Percentiles rank a stretch among this genome's conserved stretches.
These are phyloP conservation scores for Suzukiozyma palmioleophila DNA, from an alignment of 1,139 yeast species.

Conservation along the genomic window DNA sequence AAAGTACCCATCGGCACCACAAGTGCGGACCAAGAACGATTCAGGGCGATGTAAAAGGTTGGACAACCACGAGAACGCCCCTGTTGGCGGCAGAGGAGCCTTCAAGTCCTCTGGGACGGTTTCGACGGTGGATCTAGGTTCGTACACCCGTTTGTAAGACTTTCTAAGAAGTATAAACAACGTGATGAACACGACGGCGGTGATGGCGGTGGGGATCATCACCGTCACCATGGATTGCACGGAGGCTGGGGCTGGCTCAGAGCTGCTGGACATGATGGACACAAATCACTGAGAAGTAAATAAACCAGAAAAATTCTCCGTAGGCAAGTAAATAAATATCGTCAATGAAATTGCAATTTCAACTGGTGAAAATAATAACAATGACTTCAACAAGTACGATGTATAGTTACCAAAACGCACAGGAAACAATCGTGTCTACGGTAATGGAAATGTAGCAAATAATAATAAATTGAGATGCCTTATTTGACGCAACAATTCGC, in stretches of 20 bases:
- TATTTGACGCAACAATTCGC: too few species aligned
- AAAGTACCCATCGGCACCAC: conserved; percentile 87
- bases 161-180: conserved; percentile 65
- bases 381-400: too few species aligned
- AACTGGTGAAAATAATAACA: too few species aligned
- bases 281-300: too few species aligned
- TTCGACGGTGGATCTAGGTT: conserved; percentile 62
- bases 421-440: too few species aligned
- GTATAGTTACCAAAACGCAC: too few species aligned
- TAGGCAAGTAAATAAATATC: too few species aligned
- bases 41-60: conserved; percentile 54
- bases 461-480: too few species aligned
- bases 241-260: conserved; percentile 15
- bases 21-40: conserved; percentile 65
- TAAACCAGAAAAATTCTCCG: too few species aligned
- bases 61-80: conserved; percentile 54
- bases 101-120: conserved; percentile 37
- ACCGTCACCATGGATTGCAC: conserved; percentile 40
- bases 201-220: conserved; percentile 35
- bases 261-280: too few species aligned
- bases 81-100: conserved; percentile 55
- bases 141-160: conserved; percentile 66
- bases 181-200: conserved; percentile 52
- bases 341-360: too few species aligned
- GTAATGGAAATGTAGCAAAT: too few species aligned